These are phyloP conservation scores for Spathaspora passalidarum DNA, from an alignment of 805 yeast genomes.

Conservation along the genomic window DNA sequence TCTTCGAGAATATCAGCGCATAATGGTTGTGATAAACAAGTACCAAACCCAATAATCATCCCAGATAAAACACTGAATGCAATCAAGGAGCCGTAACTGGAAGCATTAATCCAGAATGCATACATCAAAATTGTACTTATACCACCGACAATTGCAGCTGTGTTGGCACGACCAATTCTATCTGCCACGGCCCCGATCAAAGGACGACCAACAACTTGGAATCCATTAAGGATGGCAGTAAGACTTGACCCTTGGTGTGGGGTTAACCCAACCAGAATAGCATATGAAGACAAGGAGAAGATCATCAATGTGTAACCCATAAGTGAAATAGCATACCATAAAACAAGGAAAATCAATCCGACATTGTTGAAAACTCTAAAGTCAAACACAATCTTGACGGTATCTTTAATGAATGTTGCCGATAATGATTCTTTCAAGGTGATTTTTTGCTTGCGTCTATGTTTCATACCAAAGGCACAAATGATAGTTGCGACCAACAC, in stretches of 20 bases:
- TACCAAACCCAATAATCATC: constrained; percentile 25
- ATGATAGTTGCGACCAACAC: constrained; percentile 26
- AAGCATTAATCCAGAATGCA: constrained; percentile 38
- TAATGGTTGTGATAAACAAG: constrained; percentile 18
- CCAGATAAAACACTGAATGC: constrained; percentile 29
- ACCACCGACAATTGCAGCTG: constrained; percentile 20
- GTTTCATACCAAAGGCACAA: constrained; percentile 40
- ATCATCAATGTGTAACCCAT: constrained; percentile 29
- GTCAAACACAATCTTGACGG: constrained; percentile 31
- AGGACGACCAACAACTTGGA: constrained; percentile 48
- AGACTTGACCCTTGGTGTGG: constrained; percentile 23
- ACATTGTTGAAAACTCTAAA: constrained; percentile 19
- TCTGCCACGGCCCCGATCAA: constrained; percentile 45
- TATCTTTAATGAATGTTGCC: constrained; percentile 14
- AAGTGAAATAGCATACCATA: constrained; percentile 30
- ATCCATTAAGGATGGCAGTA: constrained; percentile 32
- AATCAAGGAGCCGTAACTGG: constrained; percentile 24
- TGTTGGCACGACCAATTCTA: constrained; percentile 41
- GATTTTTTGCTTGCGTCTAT: constrained; percentile 27
- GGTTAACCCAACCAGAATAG: constrained; percentile 35
- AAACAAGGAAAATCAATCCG: constrained; percentile 18
- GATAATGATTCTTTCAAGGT: constrained; percentile 13
- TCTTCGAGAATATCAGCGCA: constrained; percentile 19
- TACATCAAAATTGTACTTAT: constrained; percentile 22
- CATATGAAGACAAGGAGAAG: constrained; percentile 32